phyloP scores from a whole-genome alignment of 108 stramenopile genomes.

The Nitzschia palea region DNA sequence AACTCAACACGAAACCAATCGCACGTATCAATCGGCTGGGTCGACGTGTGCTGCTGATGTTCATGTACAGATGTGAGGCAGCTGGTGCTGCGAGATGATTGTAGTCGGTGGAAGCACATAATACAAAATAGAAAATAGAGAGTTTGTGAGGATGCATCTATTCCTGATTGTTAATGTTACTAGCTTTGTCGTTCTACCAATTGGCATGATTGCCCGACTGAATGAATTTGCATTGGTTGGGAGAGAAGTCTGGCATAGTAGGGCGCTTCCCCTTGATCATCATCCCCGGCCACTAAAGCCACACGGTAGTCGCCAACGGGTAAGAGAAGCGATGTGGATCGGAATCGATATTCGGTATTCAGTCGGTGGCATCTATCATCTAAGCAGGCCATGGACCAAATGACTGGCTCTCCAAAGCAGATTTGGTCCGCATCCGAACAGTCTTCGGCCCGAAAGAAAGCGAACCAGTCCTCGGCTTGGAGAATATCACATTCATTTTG shows the following conservation, averaged over 20 bases:
- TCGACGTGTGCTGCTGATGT: too few species aligned
- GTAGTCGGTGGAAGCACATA: too few species aligned
- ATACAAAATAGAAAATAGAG: too few species aligned
- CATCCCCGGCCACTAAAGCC: not conserved
- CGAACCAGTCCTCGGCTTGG: slow-evolving; percentile 6
- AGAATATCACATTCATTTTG: slow-evolving; percentile 9
- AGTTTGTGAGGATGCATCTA: too few species aligned
- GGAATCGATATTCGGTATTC: slow-evolving; percentile 1
- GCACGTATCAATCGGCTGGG: too few species aligned
- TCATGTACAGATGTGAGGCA: too few species aligned
- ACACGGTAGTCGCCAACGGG: slow-evolving; percentile 1
- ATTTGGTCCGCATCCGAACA: not conserved
- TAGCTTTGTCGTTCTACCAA: not conserved
- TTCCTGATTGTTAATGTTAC: too few species aligned
- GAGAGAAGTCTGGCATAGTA: slow-evolving; percentile 1
- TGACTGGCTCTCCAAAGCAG: slow-evolving; percentile 8
- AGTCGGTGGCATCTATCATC: not conserved
- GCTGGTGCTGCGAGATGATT: too few species aligned
- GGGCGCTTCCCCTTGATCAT: not conserved
- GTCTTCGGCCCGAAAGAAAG: not conserved
- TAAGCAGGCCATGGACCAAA: slow-evolving; percentile 6
- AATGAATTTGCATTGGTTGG: not conserved
- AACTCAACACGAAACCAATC: too few species aligned
- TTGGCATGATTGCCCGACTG: not conserved
- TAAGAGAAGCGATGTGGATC: not conserved